These are phyloP conservation scores for Oldenlandia corymbosa DNA, from an alignment of 257 asterid species.

Conservation along the genomic window DNA sequence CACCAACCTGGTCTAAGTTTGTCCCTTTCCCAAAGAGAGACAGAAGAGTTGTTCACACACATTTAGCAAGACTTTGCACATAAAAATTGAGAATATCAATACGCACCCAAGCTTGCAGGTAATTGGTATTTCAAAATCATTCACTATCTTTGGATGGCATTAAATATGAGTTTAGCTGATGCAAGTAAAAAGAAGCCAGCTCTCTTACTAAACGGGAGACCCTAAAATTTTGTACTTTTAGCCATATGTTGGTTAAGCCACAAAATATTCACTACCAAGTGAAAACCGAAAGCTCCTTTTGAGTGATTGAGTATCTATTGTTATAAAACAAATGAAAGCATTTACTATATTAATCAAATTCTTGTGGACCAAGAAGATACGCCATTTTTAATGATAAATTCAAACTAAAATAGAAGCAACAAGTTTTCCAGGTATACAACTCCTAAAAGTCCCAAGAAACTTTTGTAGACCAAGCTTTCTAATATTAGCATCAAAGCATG, in stretches of 20 bases:
- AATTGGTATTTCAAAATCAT: neutral
- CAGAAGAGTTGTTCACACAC: too few relatives aligned
- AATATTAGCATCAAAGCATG: too few relatives aligned
- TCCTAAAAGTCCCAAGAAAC: neutral
- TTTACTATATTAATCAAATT: too few relatives aligned
- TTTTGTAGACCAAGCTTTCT: too few relatives aligned
- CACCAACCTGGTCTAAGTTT: too few relatives aligned
- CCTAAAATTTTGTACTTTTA: neutral
- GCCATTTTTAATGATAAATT: neutral
- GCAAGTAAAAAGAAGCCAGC: neutral
- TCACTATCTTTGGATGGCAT: neutral
- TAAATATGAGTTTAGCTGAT: neutral
- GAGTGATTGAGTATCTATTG: too few relatives aligned
- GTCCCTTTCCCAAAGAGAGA: too few relatives aligned
- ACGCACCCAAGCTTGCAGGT: neutral
- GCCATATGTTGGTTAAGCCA: neutral
- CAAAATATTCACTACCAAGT: neutral
- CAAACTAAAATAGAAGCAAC: neutral
- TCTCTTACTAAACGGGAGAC: neutral
- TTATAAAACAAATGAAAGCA: too few relatives aligned
- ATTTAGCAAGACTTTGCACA: too few relatives aligned
- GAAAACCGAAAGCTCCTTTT: neutral
- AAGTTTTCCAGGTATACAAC: neutral
- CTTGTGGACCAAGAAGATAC: neutral
- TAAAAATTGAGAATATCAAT: too few relatives aligned